Evolutionary conservation across 768 basidiomycete species (phyloP).

Genomic region (Tremella fuciformis): DNA sequence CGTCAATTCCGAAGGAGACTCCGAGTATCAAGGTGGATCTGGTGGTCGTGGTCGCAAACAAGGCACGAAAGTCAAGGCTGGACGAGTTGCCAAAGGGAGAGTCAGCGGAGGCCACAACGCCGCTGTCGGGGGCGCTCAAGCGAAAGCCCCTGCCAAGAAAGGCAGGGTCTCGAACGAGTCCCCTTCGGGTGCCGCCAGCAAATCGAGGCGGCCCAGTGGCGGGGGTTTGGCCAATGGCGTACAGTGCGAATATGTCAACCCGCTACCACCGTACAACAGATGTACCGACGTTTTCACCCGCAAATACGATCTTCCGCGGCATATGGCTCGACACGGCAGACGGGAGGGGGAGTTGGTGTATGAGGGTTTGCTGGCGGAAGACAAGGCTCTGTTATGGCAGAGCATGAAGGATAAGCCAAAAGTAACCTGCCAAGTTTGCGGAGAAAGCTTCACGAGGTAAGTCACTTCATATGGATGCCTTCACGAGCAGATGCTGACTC

Average conservation of each 20-base stretch:
- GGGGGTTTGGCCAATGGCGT: slow-evolving; percentile 22
- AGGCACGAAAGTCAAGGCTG: slow-evolving; percentile 3
- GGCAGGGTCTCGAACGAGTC: slow-evolving; percentile 8
- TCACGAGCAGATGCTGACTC: slow-evolving; percentile 2
- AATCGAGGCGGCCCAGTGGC: slow-evolving; percentile 11
- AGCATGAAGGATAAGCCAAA: slow-evolving; percentile 48
- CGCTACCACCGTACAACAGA: slow-evolving; percentile 45
- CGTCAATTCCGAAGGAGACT: slow-evolving; percentile 8
- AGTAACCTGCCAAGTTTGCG: slow-evolving; percentile 36
- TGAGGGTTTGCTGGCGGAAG: slow-evolving; percentile 41
- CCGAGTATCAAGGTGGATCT: not conserved
- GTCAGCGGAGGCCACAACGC: not conserved
- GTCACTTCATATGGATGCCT: slow-evolving; percentile 7
- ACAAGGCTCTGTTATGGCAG: slow-evolving; percentile 41
- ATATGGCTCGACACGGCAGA: slow-evolving; percentile 47
- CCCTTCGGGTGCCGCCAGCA: slow-evolving; percentile 9
- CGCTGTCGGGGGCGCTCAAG: not conserved
- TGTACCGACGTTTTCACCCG: slow-evolving; percentile 46
- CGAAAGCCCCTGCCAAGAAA: slow-evolving; percentile 5
- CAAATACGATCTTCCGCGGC: slow-evolving; percentile 46
- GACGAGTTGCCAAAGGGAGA: slow-evolving; percentile 5
- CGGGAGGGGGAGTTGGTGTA: slow-evolving; percentile 43
- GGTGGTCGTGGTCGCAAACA: slow-evolving; percentile 1
- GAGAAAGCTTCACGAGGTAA: slow-evolving; percentile 46
- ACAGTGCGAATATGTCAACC: slow-evolving; percentile 45